These are phyloP conservation scores for Hemileccinum impolitum DNA, from an alignment of 768 basidiomycete genomes.

Conservation along the genomic window DNA sequence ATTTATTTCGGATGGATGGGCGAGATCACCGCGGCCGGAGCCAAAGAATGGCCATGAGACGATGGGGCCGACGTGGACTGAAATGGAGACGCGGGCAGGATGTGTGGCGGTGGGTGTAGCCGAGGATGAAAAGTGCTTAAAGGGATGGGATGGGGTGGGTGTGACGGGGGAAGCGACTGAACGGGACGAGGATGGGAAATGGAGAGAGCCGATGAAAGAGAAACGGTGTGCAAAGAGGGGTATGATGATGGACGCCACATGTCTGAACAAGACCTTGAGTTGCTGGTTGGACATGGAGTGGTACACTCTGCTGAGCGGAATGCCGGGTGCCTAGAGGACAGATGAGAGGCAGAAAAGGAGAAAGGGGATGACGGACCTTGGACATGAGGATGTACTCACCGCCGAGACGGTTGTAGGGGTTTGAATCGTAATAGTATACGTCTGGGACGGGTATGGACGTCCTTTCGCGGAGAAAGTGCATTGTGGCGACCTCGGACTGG, in stretches of 20 bases:
- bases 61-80: slow-evolving; percentile 69
- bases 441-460: slow-evolving; percentile 71
- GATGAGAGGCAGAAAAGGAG: background rate
- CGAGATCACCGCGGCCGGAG: slow-evolving; percentile 70
- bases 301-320: slow-evolving; percentile 68
- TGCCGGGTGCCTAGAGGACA: slow-evolving; percentile 58
- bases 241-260: slow-evolving; percentile 64
- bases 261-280: slow-evolving; percentile 61
- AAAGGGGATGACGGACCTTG: slow-evolving; percentile 48
- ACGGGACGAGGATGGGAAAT: slow-evolving; percentile 33
- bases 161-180: slow-evolving; percentile 17
- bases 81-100: slow-evolving; percentile 12
- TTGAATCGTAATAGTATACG: slow-evolving; percentile 76
- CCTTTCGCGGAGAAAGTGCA: slow-evolving; percentile 71
- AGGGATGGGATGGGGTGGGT: no score
- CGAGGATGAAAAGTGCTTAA: slow-evolving; percentile 12
- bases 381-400: slow-evolving; percentile 88
- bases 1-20: slow-evolving; percentile 64
- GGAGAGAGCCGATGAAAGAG: slow-evolving; percentile 70
- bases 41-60: slow-evolving; percentile 92
- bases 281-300: slow-evolving; percentile 65
- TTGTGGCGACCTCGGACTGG: slow-evolving; percentile 83
- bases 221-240: slow-evolving; percentile 79
- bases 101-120: slow-evolving; percentile 28
- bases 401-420: slow-evolving; percentile 80